Percentiles rank a stretch among this genome's conserved stretches.
Conservation (phyloP, 345 rosid species). For the Bruguiera gymnorhiza region DNA sequence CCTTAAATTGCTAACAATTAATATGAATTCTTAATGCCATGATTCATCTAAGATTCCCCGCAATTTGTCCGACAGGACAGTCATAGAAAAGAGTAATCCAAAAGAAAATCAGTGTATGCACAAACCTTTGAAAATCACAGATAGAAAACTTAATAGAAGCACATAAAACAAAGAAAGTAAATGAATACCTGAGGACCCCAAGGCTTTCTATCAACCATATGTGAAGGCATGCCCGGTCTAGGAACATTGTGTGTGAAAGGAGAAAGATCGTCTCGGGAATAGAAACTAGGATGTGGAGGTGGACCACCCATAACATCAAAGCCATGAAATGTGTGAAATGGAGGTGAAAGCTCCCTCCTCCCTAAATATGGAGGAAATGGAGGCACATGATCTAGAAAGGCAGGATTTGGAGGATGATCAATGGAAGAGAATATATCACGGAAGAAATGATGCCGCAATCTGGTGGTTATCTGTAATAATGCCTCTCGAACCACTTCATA, state of each 20-base stretch:
- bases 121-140: background rate
- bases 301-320: slow-evolving; percentile 56
- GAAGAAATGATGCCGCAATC: slow-evolving; percentile 61
- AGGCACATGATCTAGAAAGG: slow-evolving; percentile 48
- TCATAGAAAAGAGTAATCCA: background rate
- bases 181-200: slow-evolving; percentile 65
- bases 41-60: background rate
- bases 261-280: slow-evolving; percentile 48
- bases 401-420: slow-evolving; percentile 47
- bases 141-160: background rate
- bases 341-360: slow-evolving; percentile 66
- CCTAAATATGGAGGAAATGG: slow-evolving; percentile 55
- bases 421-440: slow-evolving; percentile 48
- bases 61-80: background rate
- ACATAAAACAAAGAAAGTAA: slow-evolving; percentile 2
- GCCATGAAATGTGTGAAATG: slow-evolving; percentile 49
- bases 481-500: slow-evolving; percentile 68
- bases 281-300: slow-evolving; percentile 49
- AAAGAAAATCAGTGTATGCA: background rate
- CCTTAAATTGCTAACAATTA: background rate
- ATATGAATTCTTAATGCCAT: background rate
- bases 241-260: slow-evolving; percentile 46
- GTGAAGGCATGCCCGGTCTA: slow-evolving; percentile 47
- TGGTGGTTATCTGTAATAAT: slow-evolving; percentile 59
- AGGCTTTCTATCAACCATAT: slow-evolving; percentile 56